phyloP scores from a whole-genome alignment of 805 yeast species.

The Schwanniomyces vanrijiae region DNA sequence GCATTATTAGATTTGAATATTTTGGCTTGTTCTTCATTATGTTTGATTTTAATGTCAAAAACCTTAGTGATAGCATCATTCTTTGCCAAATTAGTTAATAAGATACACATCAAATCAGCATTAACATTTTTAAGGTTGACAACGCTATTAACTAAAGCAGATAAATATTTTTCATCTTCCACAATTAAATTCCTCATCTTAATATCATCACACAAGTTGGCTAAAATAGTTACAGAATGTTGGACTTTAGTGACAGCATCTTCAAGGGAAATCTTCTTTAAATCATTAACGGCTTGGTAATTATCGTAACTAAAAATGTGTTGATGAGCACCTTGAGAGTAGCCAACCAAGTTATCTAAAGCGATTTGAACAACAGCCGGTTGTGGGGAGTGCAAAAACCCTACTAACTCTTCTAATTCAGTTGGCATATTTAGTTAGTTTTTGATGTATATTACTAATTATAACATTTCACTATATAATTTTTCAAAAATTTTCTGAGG shows the following conservation, averaged over 20 bases:
- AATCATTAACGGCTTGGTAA: slow-evolving; percentile 68
- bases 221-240: slow-evolving; percentile 75
- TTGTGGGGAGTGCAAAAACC: slow-evolving; percentile 78
- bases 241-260: slow-evolving; percentile 55
- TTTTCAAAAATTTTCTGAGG: neutral
- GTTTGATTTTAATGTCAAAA: slow-evolving; percentile 38
- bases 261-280: slow-evolving; percentile 59
- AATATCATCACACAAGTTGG: slow-evolving; percentile 75
- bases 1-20: slow-evolving; percentile 57
- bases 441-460: neutral
- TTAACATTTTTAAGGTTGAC: slow-evolving; percentile 57
- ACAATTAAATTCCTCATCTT: slow-evolving; percentile 64
- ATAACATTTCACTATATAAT: neutral
- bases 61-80: slow-evolving; percentile 60
- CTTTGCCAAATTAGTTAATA: slow-evolving; percentile 84
- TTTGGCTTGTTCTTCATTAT: slow-evolving; percentile 36
- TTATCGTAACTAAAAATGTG: slow-evolving; percentile 68
- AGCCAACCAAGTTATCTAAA: slow-evolving; percentile 78
- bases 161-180: slow-evolving; percentile 57
- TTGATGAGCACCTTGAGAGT: slow-evolving; percentile 68
- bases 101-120: slow-evolving; percentile 80
- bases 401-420: slow-evolving; percentile 59
- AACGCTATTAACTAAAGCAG: slow-evolving; percentile 49
- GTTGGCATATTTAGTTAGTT: slow-evolving; percentile 34
- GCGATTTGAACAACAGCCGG: slow-evolving; percentile 82